These are phyloP conservation scores for Pseudopyrenochaeta lycopersici DNA, from an alignment of 2,329 filamentous ascomycete species.

Conservation along the genomic window DNA sequence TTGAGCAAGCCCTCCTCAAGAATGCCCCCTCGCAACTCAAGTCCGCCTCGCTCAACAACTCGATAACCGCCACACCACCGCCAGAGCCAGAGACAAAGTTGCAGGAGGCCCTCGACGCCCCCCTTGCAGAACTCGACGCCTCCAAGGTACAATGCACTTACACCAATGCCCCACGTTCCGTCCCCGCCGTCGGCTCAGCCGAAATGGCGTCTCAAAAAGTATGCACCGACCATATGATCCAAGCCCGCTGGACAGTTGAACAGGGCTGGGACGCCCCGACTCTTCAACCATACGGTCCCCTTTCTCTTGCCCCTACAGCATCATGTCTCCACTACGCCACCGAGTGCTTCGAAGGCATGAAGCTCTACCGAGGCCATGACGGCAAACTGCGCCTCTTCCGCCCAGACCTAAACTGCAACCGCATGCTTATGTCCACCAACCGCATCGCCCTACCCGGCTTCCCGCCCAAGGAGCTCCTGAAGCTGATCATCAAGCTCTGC, in stretches of 20 bases:
- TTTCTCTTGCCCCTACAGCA: constrained; percentile 81
- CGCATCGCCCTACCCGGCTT: constrained; percentile 81
- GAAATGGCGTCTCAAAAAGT: constrained; percentile 53
- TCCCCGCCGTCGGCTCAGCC: constrained; percentile 52
- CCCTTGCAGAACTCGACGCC: constrained; percentile 54
- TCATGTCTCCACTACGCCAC: constrained; percentile 88
- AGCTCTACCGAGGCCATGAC: constrained; percentile 74
- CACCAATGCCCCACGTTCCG: constrained; percentile 52
- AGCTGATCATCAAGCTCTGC: constrained; percentile 76
- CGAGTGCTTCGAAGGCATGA: constrained; percentile 89
- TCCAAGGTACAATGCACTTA: constrained; percentile 53
- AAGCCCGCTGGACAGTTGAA: constrained; percentile 70
- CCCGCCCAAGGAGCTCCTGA: constrained; percentile 74
- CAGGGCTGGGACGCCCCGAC: constrained; percentile 78
- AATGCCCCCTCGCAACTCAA: constrained; percentile 42
- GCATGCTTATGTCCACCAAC: constrained; percentile 64
- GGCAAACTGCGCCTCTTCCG: constrained; percentile 80
- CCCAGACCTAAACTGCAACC: constrained; percentile 74
- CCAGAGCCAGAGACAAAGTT: constrained; percentile 22
- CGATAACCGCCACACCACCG: constrained; percentile 34
- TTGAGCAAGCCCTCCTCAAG: constrained; percentile 40
- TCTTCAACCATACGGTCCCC: constrained; percentile 78
- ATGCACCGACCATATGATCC: constrained; percentile 90
- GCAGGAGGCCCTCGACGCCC: constrained; percentile 22
- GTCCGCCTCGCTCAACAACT: constrained; percentile 31